These are phyloP conservation scores for Oryza rufipogon DNA, from an alignment of 176 grass and related monocot species.

Conservation along the genomic window DNA sequence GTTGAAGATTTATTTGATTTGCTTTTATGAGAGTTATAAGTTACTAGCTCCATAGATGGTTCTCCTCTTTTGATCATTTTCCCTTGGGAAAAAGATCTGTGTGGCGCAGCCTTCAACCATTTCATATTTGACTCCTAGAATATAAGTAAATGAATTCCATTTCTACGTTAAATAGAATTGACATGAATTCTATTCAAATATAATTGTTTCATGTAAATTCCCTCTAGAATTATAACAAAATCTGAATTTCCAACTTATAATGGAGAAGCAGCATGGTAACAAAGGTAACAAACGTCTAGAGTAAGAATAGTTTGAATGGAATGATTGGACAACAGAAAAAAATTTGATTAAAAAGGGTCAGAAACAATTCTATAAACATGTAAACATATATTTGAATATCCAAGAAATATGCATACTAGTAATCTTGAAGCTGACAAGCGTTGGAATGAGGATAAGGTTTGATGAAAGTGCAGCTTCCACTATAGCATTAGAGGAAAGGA, in stretches of 20 bases:
- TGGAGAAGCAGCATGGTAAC: not conserved
- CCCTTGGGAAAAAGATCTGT: not conserved
- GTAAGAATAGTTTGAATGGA: not conserved
- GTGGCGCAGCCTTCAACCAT: not conserved
- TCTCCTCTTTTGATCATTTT: not conserved
- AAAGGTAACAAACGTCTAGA: not conserved
- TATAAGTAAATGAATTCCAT: not conserved
- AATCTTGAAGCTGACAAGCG: no score
- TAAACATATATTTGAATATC: not conserved
- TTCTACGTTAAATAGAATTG: not conserved
- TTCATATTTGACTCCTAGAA: not conserved
- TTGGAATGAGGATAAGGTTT: no score
- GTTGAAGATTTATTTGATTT: slow-evolving; percentile 17
- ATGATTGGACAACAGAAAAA: not conserved
- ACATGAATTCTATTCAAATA: not conserved
- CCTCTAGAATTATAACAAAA: not conserved
- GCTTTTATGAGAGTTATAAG: not conserved
- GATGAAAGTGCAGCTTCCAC: no score
- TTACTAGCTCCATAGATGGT: not conserved
- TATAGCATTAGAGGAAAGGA: no score
- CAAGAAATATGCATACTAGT: no score
- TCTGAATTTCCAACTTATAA: not conserved
- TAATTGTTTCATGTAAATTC: not conserved
- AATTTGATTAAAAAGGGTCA: not conserved
- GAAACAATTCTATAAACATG: no score